Evolutionary conservation across 305 asterid genomes (phyloP), one percentile per base, ranked within the genome.

Genomic region (Rubia peregrina): DNA sequence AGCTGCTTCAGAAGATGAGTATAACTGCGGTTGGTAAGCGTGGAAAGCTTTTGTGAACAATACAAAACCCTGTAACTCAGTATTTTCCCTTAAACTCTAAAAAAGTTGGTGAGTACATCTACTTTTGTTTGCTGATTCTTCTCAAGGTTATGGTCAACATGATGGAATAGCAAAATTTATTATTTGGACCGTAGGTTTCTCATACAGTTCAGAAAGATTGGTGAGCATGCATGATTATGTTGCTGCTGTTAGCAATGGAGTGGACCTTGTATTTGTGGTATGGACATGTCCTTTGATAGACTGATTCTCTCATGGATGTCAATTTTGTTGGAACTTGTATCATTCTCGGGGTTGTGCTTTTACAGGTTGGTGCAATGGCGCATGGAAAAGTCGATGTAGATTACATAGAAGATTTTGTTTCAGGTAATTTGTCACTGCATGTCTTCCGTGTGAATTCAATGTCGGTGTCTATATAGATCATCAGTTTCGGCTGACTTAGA

Each of bases 361-460:
- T 78, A 71, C 79, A 93, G 98, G 87, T 93, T 70, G 98, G 98
- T 64, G 97, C 98, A 72, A 90, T 93, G 98, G 79, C 96, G 72
- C 95, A 90, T 80, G 97, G 98, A 51, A 93, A 89, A 88, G 87
- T 91, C 75, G 92, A 86, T 6, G 85, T 75, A 43, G 93, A 88
- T 44, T 86, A 88, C 65, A 94, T 88, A 0, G 97, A 90, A 61
- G 98, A 91, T 74, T 93, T 80, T 77, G 36, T 93, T 53, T 93
- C 98, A 61, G 81, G 98, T 93, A 44, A 65, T 60, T 72, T n/a
- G 10, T 69, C 65, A 12, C 17, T 21, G 56, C 16, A 16, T 21
- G 49, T 43, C 16, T 55, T 61, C 49, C 7, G 8, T 30, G 16
- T 0, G 26, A 14, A 7, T 17, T 24, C 17, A 30, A 8, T 7